Evolutionary conservation across 2,329 filamentous ascomycete genomes (phyloP).

Genomic region (Neophaeococcomyces aloes): DNA sequence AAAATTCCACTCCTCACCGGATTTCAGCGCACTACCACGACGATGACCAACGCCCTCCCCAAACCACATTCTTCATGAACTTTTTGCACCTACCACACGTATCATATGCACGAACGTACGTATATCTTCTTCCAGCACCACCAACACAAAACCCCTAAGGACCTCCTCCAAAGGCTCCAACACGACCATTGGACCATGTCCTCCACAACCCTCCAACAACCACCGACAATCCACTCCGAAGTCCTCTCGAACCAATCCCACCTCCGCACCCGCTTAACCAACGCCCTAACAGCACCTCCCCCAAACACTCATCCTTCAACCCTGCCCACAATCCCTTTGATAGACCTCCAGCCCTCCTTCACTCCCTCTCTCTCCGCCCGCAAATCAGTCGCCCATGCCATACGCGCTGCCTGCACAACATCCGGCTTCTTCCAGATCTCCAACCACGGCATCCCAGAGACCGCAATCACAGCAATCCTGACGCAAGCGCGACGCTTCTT

Average conservation of each 20-base stretch:
- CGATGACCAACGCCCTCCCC: too few species aligned
- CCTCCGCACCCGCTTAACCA: conserved; percentile 16
- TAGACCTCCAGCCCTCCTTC: conserved; percentile 19
- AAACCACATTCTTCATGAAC: too few species aligned
- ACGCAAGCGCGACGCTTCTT: conserved; percentile 40
- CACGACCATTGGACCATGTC: too few species aligned
- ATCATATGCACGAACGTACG: too few species aligned
- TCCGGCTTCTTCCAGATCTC: conserved; percentile 47
- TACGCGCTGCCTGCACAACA: too few species aligned
- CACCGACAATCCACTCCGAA: conserved; percentile 15
- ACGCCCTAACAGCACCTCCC: conserved; percentile 13
- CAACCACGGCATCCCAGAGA: conserved; percentile 37
- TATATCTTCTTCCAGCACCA: too few species aligned
- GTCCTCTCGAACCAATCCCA: conserved; percentile 14
- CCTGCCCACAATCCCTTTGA: conserved; percentile 18
- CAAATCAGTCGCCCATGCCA: conserved; percentile 30
- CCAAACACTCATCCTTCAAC: conserved; percentile 7
- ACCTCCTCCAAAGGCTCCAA: too few species aligned
- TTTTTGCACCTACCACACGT: too few species aligned
- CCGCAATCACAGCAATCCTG: conserved; percentile 34
- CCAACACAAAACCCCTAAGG: too few species aligned
- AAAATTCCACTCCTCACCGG: too few species aligned
- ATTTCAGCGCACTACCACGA: too few species aligned
- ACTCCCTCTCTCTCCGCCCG: conserved; percentile 6
- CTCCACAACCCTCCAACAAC: background rate